These are phyloP conservation scores for Dentipellis sp. DNA, from an alignment of 768 basidiomycete species.

Conservation along the genomic window DNA sequence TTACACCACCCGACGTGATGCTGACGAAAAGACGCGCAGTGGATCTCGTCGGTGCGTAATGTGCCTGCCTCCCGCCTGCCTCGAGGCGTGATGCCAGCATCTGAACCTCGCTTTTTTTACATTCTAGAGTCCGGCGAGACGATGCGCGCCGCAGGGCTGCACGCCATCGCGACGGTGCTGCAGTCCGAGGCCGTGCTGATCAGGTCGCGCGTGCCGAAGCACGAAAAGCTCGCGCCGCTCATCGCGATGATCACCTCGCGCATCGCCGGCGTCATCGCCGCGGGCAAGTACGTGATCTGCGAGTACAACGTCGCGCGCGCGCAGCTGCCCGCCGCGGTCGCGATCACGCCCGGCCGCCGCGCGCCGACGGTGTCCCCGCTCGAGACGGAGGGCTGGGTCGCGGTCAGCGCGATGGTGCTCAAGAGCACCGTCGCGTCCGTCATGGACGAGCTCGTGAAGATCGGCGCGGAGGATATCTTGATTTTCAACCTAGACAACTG, in stretches of 20 bases:
- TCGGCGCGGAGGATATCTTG: constrained; percentile 87
- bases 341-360: constrained; percentile 79
- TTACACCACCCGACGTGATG: background rate
- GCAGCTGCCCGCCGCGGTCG: constrained; percentile 48
- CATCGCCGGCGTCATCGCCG: constrained; percentile 87
- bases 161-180: constrained; percentile 85
- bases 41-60: constrained; percentile 82
- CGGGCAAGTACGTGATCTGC: constrained; percentile 78
- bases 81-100: background rate
- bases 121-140: constrained; percentile 91
- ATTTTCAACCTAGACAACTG: constrained; percentile 91
- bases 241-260: constrained; percentile 78
- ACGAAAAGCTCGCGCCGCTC: constrained; percentile 51
- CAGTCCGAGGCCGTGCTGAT: constrained; percentile 89
- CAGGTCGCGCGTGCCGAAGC: constrained; percentile 58
- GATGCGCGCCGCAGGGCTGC: constrained; percentile 96
- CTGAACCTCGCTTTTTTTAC: background rate
- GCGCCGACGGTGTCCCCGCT: constrained; percentile 84
- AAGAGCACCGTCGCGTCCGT: constrained; percentile 68
- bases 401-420: constrained; percentile 88
- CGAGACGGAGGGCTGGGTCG: constrained; percentile 83
- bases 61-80: background rate
- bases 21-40: constrained; percentile 35
- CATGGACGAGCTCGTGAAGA: constrained; percentile 79
- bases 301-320: constrained; percentile 84